A percentile compares a stretch with the other conserved stretches of the same genome.
phyloP scores from a whole-genome alignment of 2,329 filamentous ascomycete genomes.

The Peltaster fructicola region DNA sequence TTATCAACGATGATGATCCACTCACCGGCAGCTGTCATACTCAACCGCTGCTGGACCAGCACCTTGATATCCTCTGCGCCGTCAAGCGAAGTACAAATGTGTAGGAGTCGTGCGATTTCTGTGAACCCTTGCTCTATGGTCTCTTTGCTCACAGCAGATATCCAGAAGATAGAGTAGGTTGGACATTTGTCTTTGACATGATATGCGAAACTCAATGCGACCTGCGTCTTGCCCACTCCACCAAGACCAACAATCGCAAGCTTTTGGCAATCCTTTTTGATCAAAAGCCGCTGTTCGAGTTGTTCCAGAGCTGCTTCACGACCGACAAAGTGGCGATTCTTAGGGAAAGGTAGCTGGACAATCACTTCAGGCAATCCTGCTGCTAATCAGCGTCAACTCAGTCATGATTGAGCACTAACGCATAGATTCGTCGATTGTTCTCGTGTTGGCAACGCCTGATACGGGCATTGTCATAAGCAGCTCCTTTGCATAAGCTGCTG shows the following conservation, averaged over 20 bases:
- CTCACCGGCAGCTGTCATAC: slow-evolving; percentile 6
- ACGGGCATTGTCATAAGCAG: no score
- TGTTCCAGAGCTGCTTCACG: no score
- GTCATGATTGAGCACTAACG: no score
- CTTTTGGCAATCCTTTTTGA: no score
- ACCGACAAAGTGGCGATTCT: no score
- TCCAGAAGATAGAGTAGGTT: slow-evolving; percentile 9
- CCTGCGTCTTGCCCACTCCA: slow-evolving; percentile 17
- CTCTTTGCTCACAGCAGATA: slow-evolving; percentile 8
- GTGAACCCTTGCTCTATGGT: slow-evolving; percentile 7
- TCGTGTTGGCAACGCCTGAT: no score
- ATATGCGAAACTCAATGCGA: slow-evolving; percentile 16
- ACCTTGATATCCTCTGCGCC: slow-evolving; percentile 11
- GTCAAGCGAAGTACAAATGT: no score
- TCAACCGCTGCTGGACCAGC: slow-evolving; percentile 11
- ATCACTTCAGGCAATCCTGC: no score
- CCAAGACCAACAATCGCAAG: slow-evolving; percentile 16
- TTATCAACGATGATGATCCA: slow-evolving; percentile 12
- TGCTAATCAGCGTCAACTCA: no score
- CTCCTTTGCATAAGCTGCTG: slow-evolving; percentile 10
- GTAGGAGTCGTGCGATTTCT: slow-evolving; percentile 5
- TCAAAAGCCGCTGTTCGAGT: no score
- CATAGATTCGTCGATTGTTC: no score
- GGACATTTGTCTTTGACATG: slow-evolving; percentile 8
- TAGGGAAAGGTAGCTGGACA: no score